Conservation (phyloP, 805 yeast species). For the Lipomyces sp. region DNA sequence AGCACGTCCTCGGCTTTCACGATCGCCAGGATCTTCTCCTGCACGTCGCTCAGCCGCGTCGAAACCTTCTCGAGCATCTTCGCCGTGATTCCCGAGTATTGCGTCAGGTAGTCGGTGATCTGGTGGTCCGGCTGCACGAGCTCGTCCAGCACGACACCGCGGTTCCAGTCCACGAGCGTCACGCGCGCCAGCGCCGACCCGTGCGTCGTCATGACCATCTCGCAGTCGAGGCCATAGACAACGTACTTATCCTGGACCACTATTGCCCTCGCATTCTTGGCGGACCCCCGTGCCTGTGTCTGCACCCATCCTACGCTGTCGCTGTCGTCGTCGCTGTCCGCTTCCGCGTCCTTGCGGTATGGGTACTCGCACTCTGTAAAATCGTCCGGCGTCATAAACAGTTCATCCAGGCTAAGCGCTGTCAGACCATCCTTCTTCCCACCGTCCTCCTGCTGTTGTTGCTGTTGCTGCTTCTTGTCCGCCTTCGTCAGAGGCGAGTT, state of each 20-base stretch:
- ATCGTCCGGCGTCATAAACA: constrained; percentile 51
- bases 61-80: constrained; percentile 60
- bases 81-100: constrained; percentile 81
- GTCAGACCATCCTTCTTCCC: constrained; percentile 1
- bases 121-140: constrained; percentile 73
- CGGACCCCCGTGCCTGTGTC: constrained; percentile 43
- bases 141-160: constrained; percentile 57
- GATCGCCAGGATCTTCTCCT: constrained; percentile 48
- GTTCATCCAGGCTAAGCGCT: constrained; percentile 42
- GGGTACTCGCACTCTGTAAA: constrained; percentile 57
- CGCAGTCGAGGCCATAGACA: constrained; percentile 84
- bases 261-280: constrained; percentile 39
- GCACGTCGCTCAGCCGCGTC: constrained; percentile 66
- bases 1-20: constrained; percentile 60
- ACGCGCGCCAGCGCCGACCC: constrained; percentile 75
- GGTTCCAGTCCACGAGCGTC: constrained; percentile 55
- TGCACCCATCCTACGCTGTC: constrained; percentile 54
- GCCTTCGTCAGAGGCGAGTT: constrained; percentile 55
- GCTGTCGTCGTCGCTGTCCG: constrained; percentile 18
- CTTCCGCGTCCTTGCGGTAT: not conserved
- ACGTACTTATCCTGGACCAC: constrained; percentile 15
- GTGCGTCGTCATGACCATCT: constrained; percentile 68
- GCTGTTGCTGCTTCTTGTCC: constrained; percentile 49
- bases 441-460: constrained; percentile 12
- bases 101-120: constrained; percentile 77